phyloP scores from a whole-genome alignment of 352 stramenopile species.

The Aphanomyces invadans region DNA sequence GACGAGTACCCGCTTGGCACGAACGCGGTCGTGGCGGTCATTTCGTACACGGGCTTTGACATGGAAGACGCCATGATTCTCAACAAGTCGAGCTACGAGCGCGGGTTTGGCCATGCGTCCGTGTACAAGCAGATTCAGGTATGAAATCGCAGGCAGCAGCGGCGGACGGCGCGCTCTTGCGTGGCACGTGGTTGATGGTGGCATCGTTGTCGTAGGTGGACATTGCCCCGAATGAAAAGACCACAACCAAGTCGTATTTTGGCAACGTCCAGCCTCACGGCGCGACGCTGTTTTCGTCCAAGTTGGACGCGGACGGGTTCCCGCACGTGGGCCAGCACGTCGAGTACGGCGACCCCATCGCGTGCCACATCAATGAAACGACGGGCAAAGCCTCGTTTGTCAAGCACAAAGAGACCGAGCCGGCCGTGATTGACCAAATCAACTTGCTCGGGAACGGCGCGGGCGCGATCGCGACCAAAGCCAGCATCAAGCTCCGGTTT shows the following conservation, averaged over 20 bases:
- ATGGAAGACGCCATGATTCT: conserved; percentile 99
- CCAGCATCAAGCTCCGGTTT: conserved; percentile 96
- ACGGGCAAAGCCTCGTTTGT: conserved; percentile 84
- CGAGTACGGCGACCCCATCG: conserved; percentile 93
- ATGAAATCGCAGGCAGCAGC: no score
- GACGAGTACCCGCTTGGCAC: conserved; percentile 98
- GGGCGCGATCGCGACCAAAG: conserved; percentile 77
- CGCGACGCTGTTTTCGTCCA: conserved; percentile 51
- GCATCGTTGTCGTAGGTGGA: neutral
- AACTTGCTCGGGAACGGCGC: conserved; percentile 75
- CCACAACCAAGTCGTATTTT: conserved; percentile 84
- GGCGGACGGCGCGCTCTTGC: no score
- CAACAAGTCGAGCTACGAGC: conserved; percentile 98
- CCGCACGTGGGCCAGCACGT: conserved; percentile 93
- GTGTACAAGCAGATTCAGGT: conserved; percentile 99
- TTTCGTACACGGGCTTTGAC: conserved; percentile 97
- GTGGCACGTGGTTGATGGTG: no score
- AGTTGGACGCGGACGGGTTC: conserved; percentile 95
- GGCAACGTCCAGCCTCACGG: conserved; percentile 82
- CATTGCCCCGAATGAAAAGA: conserved; percentile 57
- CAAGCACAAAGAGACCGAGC: conserved; percentile 98
- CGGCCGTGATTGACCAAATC: conserved; percentile 95
- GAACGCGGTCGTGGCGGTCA: conserved; percentile 99
- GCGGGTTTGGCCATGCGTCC: conserved; percentile 95
- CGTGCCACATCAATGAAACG: conserved; percentile 93